phyloP scores from a whole-genome alignment of 768 basidiomycete species.

The Cubamyces sp. region DNA sequence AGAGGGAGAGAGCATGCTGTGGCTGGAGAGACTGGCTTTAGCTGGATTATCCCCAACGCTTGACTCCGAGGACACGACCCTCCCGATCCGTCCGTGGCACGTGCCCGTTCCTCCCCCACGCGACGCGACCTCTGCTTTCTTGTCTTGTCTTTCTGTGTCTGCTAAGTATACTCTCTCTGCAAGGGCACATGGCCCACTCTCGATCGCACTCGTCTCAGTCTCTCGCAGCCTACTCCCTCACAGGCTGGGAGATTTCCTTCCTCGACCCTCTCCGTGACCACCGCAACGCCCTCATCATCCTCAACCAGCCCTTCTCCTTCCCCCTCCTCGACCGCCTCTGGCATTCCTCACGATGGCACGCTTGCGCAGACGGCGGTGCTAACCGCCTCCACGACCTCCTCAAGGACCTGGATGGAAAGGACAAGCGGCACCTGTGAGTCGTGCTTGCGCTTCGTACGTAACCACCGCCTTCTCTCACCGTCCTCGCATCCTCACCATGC shows the following conservation, averaged over 20 bases:
- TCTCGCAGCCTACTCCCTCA: slow-evolving; percentile 5
- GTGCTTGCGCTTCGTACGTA: slow-evolving; percentile 20
- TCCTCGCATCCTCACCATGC: slow-evolving; percentile 10
- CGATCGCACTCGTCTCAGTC: neutral
- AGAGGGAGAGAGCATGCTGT: slow-evolving; percentile 6
- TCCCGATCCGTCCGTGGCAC: slow-evolving; percentile 20
- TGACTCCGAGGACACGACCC: slow-evolving; percentile 24
- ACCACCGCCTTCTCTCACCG: slow-evolving; percentile 11
- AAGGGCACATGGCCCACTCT: neutral
- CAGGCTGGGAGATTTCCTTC: slow-evolving; percentile 27
- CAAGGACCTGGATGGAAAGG: slow-evolving; percentile 11
- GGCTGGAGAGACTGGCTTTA: neutral
- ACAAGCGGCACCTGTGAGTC: slow-evolving; percentile 26
- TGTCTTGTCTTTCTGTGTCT: slow-evolving; percentile 3
- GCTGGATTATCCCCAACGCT: slow-evolving; percentile 11
- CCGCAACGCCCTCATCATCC: slow-evolving; percentile 69
- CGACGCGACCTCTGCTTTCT: slow-evolving; percentile 4
- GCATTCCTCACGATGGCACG: slow-evolving; percentile 34
- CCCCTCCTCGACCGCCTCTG: slow-evolving; percentile 65
- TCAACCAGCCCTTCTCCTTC: slow-evolving; percentile 85
- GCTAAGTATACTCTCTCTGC: neutral
- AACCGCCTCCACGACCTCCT: slow-evolving; percentile 65
- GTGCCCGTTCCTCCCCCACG: slow-evolving; percentile 26
- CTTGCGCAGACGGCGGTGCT: slow-evolving; percentile 64
- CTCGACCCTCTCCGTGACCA: slow-evolving; percentile 24